Percentiles rank a stretch among this genome's conserved stretches.
These are phyloP conservation scores for Ogataea ramenticola DNA, from an alignment of 805 yeast species.

Conservation along the genomic window DNA sequence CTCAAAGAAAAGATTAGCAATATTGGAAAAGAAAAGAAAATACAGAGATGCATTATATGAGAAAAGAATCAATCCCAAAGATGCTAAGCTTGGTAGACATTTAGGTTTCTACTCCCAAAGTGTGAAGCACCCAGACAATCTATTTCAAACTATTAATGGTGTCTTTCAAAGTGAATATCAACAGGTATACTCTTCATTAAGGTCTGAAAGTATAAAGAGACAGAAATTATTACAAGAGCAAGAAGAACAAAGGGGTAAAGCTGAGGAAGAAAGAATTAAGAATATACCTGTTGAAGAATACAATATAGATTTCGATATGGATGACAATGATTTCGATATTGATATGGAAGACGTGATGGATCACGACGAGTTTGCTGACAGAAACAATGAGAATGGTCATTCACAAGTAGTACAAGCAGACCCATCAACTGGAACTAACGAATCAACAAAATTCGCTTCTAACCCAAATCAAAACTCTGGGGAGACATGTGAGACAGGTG, in stretches of 20 bases:
- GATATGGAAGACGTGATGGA: conserved; percentile 13
- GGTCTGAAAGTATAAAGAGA: conserved; percentile 26
- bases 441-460: too few relatives aligned
- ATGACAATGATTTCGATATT: conserved; percentile 2
- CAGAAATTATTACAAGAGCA: conserved; percentile 19
- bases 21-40: conserved; percentile 27
- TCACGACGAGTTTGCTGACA: conserved; percentile 1
- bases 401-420: neutral
- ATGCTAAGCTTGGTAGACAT: conserved; percentile 19
- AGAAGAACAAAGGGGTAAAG: conserved; percentile 21
- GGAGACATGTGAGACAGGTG: too few relatives aligned
- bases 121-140: conserved; percentile 15
- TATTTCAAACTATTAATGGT: conserved; percentile 11
- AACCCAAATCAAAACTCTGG: too few relatives aligned
- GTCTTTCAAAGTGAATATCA: conserved; percentile 14
- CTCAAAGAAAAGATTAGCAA: conserved; percentile 39
- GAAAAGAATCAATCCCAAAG: conserved; percentile 25
- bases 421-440: too few relatives aligned
- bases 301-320: conserved; percentile 10
- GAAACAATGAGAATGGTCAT: neutral
- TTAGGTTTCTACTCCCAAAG: conserved; percentile 25
- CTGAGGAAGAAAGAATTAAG: conserved; percentile 13
- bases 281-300: conserved; percentile 12
- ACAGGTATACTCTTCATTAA: conserved; percentile 19
- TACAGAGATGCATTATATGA: conserved; percentile 27